A percentile compares a stretch with the other conserved stretches of the same genome.
These are phyloP conservation scores for Corymbia citriodora DNA, from an alignment of 441 rosid species.

Conservation along the genomic window DNA sequence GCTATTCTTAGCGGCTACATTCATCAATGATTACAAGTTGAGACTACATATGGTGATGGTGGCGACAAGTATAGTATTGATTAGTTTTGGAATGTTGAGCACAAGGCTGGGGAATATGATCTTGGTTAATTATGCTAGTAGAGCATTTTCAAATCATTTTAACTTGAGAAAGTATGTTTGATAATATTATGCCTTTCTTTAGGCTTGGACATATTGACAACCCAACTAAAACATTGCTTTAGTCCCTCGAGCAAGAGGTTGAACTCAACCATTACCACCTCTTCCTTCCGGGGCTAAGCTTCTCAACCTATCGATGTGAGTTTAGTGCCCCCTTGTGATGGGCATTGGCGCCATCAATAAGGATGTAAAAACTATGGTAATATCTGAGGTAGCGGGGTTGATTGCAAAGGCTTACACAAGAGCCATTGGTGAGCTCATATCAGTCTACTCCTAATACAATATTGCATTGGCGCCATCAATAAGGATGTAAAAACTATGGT, in stretches of 20 bases:
- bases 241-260: background rate
- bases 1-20: conserved; percentile 28
- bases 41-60: too few species aligned
- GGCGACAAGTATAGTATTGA: too few species aligned
- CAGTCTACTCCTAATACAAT: conserved; percentile 18
- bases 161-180: too few species aligned
- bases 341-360: conserved; percentile 47
- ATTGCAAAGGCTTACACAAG: conserved; percentile 45
- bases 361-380: conserved; percentile 40
- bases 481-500: conserved; percentile 39
- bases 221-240: too few species aligned
- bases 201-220: too few species aligned
- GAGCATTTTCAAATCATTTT: too few species aligned
- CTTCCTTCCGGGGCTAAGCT: background rate
- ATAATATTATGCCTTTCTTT: too few species aligned
- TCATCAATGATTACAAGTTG: conserved; percentile 24
- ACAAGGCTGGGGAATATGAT: background rate
- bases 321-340: conserved; percentile 53
- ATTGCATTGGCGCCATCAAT: conserved; percentile 40
- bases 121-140: rapidly evolving
- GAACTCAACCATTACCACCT: background rate
- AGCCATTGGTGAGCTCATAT: conserved; percentile 51
- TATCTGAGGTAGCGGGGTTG: conserved; percentile 40
- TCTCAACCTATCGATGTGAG: background rate
- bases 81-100: background rate